Evolutionary conservation across 306 rosid species (phyloP), one percentile per base, ranked within the genome.

Genomic region (Quercus robur): DNA sequence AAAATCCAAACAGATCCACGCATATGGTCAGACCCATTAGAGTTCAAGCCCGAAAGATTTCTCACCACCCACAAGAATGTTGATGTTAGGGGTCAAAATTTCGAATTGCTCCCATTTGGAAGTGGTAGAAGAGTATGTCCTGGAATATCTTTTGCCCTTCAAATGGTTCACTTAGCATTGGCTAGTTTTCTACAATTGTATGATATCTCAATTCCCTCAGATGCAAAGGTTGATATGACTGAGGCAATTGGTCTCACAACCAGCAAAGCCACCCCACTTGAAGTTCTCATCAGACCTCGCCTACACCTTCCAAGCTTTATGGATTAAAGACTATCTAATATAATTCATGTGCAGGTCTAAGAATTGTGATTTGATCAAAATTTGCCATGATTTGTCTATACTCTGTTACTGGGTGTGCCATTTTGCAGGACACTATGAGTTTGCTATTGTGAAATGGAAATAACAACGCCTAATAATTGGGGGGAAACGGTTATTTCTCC

Each of bases 81-180:
- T 9, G 90, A 92, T 72, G 83, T 87, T 0, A 84, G 58, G 70
- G 91, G 94, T 17, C 69, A 78, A 8, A 77, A 81, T 62, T 88
- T 82, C 19, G 88, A 84, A 77, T 66, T 90, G 0, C 76, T 87
- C 33, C 97, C 91, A 0, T 88, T 92, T 71, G 90, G 93, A 0
- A 49, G 83, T 5, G 97, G 97, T 3, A 82, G 97, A 81, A 88
- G 94, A 75, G 5, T 56, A 0, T 90, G 94, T 18, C 93, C 91
- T 11, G 94, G 90, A 8, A 49, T 77, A 0, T 30, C 69, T 3
- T 74, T 85, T 46, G 87, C 76, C 2, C 78, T 92, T 69, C 88
- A 85, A 30, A 76, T 88, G 9, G 44, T 6, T 5, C 44, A 55
- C 0, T 75, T 38, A 38, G 44, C 44, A 6, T 6, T 38, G 44